phyloP scores from a whole-genome alignment of 2,329 filamentous ascomycete species.

The Sporothrix mexicana region DNA sequence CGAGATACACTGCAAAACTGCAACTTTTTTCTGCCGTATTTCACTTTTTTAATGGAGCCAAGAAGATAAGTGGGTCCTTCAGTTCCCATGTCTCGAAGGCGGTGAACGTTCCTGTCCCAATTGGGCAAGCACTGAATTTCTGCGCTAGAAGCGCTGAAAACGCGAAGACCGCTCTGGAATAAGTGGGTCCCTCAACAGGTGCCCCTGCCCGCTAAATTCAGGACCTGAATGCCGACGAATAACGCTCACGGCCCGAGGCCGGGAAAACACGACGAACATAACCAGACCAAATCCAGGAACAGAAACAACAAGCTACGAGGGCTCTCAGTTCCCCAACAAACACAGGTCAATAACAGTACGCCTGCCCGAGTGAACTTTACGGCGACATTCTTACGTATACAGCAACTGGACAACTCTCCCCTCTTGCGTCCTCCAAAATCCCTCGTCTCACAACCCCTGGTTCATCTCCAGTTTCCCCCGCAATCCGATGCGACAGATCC shows the following conservation, averaged over 20 bases:
- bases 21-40: slow-evolving; percentile 33
- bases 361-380: too few species aligned
- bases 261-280: slow-evolving; percentile 6
- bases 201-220: slow-evolving; percentile 18
- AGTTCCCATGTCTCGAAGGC: slow-evolving; percentile 1
- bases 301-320: not conserved
- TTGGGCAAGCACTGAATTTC: not conserved
- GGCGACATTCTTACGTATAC: not conserved
- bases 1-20: slow-evolving; percentile 3
- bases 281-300: not conserved
- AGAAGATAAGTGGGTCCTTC: not conserved
- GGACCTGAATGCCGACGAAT: slow-evolving; percentile 20
- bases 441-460: not conserved
- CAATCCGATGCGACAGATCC: not conserved
- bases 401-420: not conserved
- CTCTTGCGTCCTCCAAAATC: not conserved
- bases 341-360: not conserved
- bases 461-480: not conserved
- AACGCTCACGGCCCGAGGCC: slow-evolving; percentile 23
- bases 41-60: slow-evolving; percentile 25
- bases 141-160: too few species aligned
- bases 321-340: not conserved
- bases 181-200: not conserved
- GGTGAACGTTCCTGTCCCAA: not conserved
- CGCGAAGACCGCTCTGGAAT: not conserved